A percentile compares a stretch with the other conserved stretches of the same genome.
These are phyloP conservation scores for Trypanosoma platydactyli DNA, from an alignment of 208 protist genomes.

Conservation along the genomic window DNA sequence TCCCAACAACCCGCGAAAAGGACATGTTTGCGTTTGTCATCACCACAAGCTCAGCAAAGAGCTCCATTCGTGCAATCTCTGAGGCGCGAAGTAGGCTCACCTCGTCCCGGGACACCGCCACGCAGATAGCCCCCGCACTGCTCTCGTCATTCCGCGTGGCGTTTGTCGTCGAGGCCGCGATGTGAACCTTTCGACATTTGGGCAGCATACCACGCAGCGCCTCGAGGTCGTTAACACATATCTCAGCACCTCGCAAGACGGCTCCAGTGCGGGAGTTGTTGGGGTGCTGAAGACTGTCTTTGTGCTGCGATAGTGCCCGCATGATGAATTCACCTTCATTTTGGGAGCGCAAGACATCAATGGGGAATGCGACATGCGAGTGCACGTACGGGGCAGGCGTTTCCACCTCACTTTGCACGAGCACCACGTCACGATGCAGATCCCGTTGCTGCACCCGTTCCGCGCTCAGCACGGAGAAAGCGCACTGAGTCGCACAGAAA, in stretches of 20 bases:
- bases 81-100: conserved; percentile 55
- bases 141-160: conserved; percentile 26
- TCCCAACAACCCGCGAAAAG: conserved; percentile 31
- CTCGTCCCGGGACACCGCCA: conserved; percentile 29
- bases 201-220: conserved; percentile 45
- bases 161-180: conserved; percentile 28
- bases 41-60: conserved; percentile 86
- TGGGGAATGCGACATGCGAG: conserved; percentile 37
- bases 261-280: conserved; percentile 21
- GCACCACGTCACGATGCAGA: conserved; percentile 62
- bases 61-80: conserved; percentile 73
- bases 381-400: conserved; percentile 31
- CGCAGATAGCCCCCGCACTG: conserved; percentile 32
- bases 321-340: conserved; percentile 59
- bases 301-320: conserved; percentile 33
- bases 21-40: conserved; percentile 83
- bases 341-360: conserved; percentile 61
- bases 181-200: conserved; percentile 31
- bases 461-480: conserved; percentile 60
- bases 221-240: conserved; percentile 55
- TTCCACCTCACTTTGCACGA: conserved; percentile 54
- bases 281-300: conserved; percentile 22
- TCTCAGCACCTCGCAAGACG: conserved; percentile 40
- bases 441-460: conserved; percentile 59
- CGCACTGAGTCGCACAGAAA: conserved; percentile 82